Percentiles rank a stretch among this genome's conserved stretches.
These are phyloP conservation scores for Aegle marmelos DNA, from an alignment of 345 rosid species.

Conservation along the genomic window DNA sequence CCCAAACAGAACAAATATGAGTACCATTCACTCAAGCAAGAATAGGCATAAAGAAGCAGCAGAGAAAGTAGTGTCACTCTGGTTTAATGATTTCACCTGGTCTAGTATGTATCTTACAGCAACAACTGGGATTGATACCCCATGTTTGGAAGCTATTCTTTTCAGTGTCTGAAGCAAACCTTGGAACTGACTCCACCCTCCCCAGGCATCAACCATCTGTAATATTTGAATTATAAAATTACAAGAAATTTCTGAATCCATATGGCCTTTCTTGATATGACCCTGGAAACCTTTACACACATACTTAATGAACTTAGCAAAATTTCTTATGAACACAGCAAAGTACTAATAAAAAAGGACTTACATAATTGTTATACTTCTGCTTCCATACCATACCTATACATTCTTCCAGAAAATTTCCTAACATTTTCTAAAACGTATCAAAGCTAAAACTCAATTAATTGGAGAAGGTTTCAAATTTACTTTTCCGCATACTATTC, in stretches of 20 bases:
- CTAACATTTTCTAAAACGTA: not conserved
- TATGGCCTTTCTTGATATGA: not conserved
- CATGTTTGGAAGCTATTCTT: constrained; percentile 67
- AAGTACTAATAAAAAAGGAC: no score
- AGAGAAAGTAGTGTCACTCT: not conserved
- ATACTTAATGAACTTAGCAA: not conserved
- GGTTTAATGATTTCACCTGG: constrained; percentile 46
- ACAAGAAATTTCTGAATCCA: not conserved
- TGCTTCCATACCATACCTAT: no score
- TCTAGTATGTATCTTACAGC: constrained; percentile 84
- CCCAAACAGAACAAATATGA: not conserved
- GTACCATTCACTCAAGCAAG: not conserved
- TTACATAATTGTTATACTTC: no score
- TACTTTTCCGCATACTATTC: not conserved
- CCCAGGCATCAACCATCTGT: constrained; percentile 99
- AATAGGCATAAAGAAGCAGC: not conserved
- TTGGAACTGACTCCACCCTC: constrained; percentile 95
- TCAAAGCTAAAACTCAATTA: not conserved
- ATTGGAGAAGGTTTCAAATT: not conserved
- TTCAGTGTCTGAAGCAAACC: constrained; percentile 66
- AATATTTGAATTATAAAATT: not conserved
- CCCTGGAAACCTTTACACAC: not conserved
- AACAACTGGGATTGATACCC: constrained; percentile 80
- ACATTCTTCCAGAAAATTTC: no score
- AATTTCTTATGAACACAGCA: not conserved